Percentiles rank a stretch among this genome's conserved stretches.
Evolutionary conservation across 1,284 basidiomycete genomes (phyloP).

Genomic region (Papiliotrema laurentii): DNA sequence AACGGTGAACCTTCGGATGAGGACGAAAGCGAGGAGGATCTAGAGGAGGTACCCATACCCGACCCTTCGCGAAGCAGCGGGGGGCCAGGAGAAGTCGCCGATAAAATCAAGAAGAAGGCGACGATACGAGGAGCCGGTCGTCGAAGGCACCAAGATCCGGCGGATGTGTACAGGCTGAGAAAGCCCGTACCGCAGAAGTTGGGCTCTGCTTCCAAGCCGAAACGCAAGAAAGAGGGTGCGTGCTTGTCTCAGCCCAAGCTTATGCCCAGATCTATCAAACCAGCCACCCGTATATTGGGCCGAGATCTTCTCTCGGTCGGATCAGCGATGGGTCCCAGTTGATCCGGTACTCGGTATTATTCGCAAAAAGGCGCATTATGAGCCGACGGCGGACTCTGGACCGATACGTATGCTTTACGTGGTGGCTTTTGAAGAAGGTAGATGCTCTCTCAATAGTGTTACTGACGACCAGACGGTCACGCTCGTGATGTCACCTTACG

Average conservation of each 20-base stretch:
- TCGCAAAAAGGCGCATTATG: constrained; percentile 76
- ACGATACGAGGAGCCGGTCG: constrained; percentile 34
- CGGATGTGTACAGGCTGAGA: constrained; percentile 38
- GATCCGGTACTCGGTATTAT: constrained; percentile 80
- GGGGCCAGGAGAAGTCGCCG: constrained; percentile 8
- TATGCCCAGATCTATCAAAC: constrained; percentile 30
- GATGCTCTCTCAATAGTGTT: not conserved
- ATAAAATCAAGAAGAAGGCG: constrained; percentile 45
- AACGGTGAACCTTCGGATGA: constrained; percentile 23
- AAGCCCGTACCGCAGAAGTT: constrained; percentile 24
- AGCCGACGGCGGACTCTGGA: constrained; percentile 58
- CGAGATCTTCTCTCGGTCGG: constrained; percentile 90
- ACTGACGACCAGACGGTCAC: constrained; percentile 48
- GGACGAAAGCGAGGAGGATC: constrained; percentile 39
- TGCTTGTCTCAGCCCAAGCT: not conserved
- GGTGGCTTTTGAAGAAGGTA: constrained; percentile 88
- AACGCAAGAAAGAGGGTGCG: constrained; percentile 25
- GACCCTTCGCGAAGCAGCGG: constrained; percentile 9
- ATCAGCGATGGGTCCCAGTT: constrained; percentile 86
- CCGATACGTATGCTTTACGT: constrained; percentile 92
- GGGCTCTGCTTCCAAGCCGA: constrained; percentile 24
- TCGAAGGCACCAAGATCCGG: constrained; percentile 30
- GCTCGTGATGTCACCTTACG: constrained; percentile 55
- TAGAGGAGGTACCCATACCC: constrained; percentile 46
- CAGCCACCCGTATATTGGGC: constrained; percentile 93